phyloP scores from a whole-genome alignment of 1,139 yeast genomes.

The Kodamaea sp. region DNA sequence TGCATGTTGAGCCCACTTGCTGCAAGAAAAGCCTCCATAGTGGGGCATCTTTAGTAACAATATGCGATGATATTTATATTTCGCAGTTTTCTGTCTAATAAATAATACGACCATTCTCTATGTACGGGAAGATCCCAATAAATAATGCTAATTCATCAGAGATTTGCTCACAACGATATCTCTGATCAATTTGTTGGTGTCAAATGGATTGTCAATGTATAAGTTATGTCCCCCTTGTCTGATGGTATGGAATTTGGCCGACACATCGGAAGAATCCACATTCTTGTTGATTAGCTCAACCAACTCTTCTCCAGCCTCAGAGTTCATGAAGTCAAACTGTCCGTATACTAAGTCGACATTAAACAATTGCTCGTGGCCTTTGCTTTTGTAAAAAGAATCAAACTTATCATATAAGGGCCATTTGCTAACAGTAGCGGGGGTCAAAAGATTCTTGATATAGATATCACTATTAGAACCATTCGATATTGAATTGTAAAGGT shows the following conservation, averaged over 20 bases:
- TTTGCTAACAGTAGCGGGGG: constrained; percentile 77
- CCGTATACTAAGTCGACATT: constrained; percentile 70
- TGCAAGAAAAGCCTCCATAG: no score
- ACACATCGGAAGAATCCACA: constrained; percentile 48
- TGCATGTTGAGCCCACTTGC: no score
- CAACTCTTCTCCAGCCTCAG: constrained; percentile 65
- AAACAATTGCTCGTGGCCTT: constrained; percentile 30
- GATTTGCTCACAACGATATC: not conserved
- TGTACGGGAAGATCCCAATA: no score
- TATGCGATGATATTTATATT: no score
- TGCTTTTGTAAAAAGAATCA: constrained; percentile 22
- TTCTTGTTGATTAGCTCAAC: constrained; percentile 33
- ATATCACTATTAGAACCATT: constrained; percentile 65
- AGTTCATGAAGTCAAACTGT: constrained; percentile 84
- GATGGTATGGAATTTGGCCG: constrained; percentile 30
- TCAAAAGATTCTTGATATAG: constrained; percentile 62
- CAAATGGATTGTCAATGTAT: constrained; percentile 51
- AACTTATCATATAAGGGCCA: constrained; percentile 74
- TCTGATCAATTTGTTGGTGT: constrained; percentile 43
- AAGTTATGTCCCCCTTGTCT: constrained; percentile 49
- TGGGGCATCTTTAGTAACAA: no score
- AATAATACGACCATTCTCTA: no score
- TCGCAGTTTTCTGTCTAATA: no score
- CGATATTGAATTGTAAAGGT: constrained; percentile 61
- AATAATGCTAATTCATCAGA: no score